phyloP scores from a whole-genome alignment of 75 land plant genomes.

The Gnetum montanum region DNA sequence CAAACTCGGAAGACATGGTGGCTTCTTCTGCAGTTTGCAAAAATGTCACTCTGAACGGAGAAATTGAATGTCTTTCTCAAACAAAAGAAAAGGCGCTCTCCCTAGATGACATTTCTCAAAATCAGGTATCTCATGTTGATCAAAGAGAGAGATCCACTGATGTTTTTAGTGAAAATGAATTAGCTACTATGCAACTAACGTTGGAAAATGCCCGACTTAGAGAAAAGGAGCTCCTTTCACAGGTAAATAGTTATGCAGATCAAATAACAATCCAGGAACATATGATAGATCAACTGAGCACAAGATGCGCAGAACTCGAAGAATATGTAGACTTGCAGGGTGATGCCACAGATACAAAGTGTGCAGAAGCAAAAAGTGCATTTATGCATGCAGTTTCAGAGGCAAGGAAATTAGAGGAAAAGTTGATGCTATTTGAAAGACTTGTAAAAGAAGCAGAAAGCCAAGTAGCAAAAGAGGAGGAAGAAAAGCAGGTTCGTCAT shows the following conservation, averaged over 20 bases:
- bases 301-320: slow-evolving; percentile 8
- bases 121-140: too few species aligned
- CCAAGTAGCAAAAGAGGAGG: background rate
- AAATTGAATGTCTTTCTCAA: background rate
- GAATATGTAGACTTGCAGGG: slow-evolving; percentile 1
- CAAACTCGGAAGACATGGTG: slow-evolving; percentile 40
- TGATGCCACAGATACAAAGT: slow-evolving; percentile 1
- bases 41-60: background rate
- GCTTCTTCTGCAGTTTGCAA: background rate
- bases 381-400: slow-evolving; percentile 8
- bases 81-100: background rate
- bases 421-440: slow-evolving; percentile 5
- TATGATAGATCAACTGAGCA: background rate
- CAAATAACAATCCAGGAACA: background rate
- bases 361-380: slow-evolving; percentile 6
- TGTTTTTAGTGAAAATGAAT: background rate
- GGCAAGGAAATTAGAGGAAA: slow-evolving; percentile 4
- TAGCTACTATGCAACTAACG: background rate
- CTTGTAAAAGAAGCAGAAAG: background rate
- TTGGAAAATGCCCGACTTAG: background rate
- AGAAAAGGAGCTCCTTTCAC: slow-evolving; percentile 3
- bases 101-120: background rate
- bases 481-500: too few species aligned
- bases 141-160: background rate
- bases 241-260: slow-evolving; percentile 5